A percentile compares a stretch with the other conserved stretches of the same genome.
phyloP scores from a whole-genome alignment of 1,284 basidiomycete genomes.

The Grifola frondosa region DNA sequence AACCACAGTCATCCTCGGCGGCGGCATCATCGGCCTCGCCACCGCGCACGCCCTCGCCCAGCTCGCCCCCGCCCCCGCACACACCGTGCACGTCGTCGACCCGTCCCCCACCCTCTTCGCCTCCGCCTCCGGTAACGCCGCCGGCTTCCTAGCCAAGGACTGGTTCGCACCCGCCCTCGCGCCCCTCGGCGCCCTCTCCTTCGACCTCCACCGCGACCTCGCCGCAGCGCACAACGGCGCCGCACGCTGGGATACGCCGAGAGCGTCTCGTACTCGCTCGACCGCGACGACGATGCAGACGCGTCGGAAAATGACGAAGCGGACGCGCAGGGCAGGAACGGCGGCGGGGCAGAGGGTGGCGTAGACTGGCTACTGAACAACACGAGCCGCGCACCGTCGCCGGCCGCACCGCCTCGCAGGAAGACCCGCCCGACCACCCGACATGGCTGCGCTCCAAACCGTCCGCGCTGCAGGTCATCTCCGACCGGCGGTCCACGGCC shows the following conservation, averaged over 20 bases:
- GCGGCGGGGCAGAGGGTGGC: constrained; percentile 8
- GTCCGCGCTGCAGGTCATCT: constrained; percentile 26
- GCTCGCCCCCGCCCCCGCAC: constrained; percentile 21
- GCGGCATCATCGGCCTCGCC: constrained; percentile 60
- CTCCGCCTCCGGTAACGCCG: constrained; percentile 61
- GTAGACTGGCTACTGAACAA: constrained; percentile 28
- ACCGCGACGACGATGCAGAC: constrained; percentile 19
- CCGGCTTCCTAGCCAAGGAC: constrained; percentile 64
- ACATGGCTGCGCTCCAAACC: constrained; percentile 28
- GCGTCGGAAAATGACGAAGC: neutral
- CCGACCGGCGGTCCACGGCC: constrained; percentile 42
- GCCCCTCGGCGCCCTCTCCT: constrained; percentile 56
- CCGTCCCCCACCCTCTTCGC: constrained; percentile 34
- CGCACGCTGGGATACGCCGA: constrained; percentile 54
- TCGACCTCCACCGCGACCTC: constrained; percentile 54
- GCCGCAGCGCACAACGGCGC: constrained; percentile 50
- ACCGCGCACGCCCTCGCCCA: constrained; percentile 44
- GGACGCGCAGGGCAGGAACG: constrained; percentile 3
- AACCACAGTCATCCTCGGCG: constrained; percentile 39
- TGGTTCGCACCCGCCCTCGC: constrained; percentile 56
- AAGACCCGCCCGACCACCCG: constrained; percentile 14
- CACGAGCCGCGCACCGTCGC: constrained; percentile 22
- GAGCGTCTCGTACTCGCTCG: constrained; percentile 33
- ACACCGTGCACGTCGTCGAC: constrained; percentile 37
- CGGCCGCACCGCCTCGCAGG: constrained; percentile 11